Conservation (phyloP, 768 basidiomycete genomes). For the Tulasnella sp. region DNA sequence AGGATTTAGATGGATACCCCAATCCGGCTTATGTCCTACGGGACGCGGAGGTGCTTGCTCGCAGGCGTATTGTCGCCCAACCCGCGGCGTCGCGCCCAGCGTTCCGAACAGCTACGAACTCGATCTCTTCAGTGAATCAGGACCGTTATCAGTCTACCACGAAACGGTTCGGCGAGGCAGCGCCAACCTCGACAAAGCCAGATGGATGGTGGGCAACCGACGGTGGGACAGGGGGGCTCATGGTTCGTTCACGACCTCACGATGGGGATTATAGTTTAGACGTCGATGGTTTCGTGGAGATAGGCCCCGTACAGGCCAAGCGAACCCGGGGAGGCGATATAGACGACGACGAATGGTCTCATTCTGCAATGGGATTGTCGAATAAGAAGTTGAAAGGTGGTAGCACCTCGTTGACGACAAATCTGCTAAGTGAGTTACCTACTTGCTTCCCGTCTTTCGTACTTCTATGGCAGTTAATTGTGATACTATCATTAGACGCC, state of each 20-base stretch:
- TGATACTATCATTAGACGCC: too few species aligned
- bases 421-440: too few species aligned
- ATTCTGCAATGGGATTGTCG: background rate
- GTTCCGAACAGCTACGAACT: background rate
- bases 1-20: conserved; percentile 9
- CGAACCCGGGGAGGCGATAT: background rate
- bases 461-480: too few species aligned
- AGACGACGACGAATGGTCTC: background rate
- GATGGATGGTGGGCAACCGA: background rate
- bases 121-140: background rate
- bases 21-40: background rate
- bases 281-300: too few species aligned
- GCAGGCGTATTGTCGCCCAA: background rate
- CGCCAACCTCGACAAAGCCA: too few species aligned
- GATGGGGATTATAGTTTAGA: too few species aligned
- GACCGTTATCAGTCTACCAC: background rate
- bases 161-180: background rate
- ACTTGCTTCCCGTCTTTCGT: too few species aligned
- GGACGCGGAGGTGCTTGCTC: too few species aligned
- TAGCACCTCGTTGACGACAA: too few species aligned
- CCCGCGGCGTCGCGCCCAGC: background rate
- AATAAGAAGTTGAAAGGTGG: too few species aligned
- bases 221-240: background rate
- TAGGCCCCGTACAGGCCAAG: background rate
- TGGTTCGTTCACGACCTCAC: background rate